These are phyloP conservation scores for Aegilops bicornis DNA, from an alignment of 176 grass and related monocot species.

Conservation along the genomic window DNA sequence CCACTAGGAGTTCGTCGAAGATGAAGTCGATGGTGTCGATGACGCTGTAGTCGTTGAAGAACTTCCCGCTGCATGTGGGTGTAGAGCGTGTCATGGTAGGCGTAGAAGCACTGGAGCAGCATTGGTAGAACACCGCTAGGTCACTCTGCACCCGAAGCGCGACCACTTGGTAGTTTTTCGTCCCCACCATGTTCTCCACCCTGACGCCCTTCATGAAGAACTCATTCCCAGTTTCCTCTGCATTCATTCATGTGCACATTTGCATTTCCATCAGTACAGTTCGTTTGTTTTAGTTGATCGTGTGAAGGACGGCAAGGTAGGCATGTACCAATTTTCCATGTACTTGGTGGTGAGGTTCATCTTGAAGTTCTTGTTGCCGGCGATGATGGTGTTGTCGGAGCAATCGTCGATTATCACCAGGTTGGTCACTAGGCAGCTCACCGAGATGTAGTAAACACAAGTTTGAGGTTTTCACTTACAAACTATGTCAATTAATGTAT, in stretches of 20 bases:
- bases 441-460: constrained; percentile 37
- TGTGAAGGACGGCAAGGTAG: neutral
- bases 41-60: constrained; percentile 61
- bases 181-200: neutral
- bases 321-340: constrained; percentile 36
- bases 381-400: constrained; percentile 50
- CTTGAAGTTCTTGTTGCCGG: constrained; percentile 59
- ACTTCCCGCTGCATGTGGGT: constrained; percentile 53
- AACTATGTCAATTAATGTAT: too few relatives aligned
- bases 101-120: constrained; percentile 54
- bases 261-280: too few relatives aligned
- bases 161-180: too few relatives aligned
- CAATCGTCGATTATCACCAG: constrained; percentile 59
- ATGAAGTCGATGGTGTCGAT: constrained; percentile 61
- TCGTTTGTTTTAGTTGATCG: too few relatives aligned
- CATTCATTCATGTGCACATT: neutral
- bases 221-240: constrained; percentile 62
- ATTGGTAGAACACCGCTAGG: constrained; percentile 57
- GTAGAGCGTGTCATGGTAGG: constrained; percentile 75
- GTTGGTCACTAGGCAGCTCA: constrained; percentile 29
- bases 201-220: constrained; percentile 54
- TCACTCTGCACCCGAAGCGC: constrained; percentile 42
- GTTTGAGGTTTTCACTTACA: too few relatives aligned
- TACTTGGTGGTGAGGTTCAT: constrained; percentile 61
- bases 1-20: constrained; percentile 58